A percentile compares a stretch with the other conserved stretches of the same genome.
These are phyloP conservation scores for Purpureocillium lavendulum DNA, from an alignment of 2,329 filamentous ascomycete species.

Conservation along the genomic window DNA sequence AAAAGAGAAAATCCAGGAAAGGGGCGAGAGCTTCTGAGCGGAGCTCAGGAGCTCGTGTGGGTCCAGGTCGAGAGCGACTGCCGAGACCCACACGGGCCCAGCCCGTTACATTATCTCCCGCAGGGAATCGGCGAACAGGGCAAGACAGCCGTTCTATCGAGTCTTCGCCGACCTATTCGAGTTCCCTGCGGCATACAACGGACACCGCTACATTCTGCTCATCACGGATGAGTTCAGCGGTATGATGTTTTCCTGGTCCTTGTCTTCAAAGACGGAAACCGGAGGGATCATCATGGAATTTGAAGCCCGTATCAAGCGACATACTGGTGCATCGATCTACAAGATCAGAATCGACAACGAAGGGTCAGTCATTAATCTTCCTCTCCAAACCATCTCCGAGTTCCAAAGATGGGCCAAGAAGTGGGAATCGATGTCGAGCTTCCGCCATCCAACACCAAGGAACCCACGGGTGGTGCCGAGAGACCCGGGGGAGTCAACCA, in stretches of 20 bases:
- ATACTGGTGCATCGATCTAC: background rate
- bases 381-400: background rate
- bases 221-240: background rate
- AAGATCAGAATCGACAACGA: background rate
- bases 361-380: background rate
- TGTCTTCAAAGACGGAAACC: background rate
- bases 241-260: conserved; percentile 1
- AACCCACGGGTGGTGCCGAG: background rate
- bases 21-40: too few relatives aligned
- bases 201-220: background rate
- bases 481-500: background rate
- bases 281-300: background rate
- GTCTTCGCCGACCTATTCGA: background rate
- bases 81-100: too few relatives aligned
- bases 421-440: background rate
- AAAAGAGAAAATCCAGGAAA: too few relatives aligned
- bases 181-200: conserved; percentile 1
- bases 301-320: background rate
- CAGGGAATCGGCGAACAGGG: background rate
- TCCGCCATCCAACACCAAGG: background rate
- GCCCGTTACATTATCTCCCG: conserved; percentile 2
- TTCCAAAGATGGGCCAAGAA: background rate
- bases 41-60: too few relatives aligned
- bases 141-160: conserved; percentile 1
- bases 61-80: too few relatives aligned